Evolutionary conservation across 1,139 yeast species (phyloP), one percentile per base, ranked within the genome.

Genomic region (Taiozyma sp.): DNA sequence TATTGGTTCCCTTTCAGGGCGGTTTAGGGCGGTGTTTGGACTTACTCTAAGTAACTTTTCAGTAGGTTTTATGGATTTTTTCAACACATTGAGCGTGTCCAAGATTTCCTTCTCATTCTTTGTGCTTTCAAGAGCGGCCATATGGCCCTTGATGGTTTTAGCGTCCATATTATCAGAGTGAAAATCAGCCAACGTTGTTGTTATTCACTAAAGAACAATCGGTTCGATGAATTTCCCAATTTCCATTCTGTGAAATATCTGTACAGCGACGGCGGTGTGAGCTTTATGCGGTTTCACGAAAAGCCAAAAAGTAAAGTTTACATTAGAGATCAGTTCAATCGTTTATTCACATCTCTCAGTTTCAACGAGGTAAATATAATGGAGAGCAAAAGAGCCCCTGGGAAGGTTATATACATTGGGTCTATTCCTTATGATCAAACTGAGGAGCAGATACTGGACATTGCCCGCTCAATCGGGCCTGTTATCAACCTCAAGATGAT

Each of bases 391-490:
- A 37, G 24, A 37, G 41, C 14, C 5, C 41, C 41, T 19, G 41
- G 41, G 6, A 37, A 37, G 41, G 41, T 37, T 10, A 37, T 83
- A 5, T 80, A 80, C 59, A 75, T 83, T 30, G 87, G 88, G 2
- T 79, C 83, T 3, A 81, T 84, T 30, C 90, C 90, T 2, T 83
- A 77, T 60, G 89, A 84, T 60, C 83, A 85, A 62, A 87, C 97
- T 0, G 98, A 91, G 66, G 96, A 89, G 61, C 97, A 91, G 67
- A 86, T 91, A 26, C 69, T 82, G 47, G 90, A 85, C 55, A 82
- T 88, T 24, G 91, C 91, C 54, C 73, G 75, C 49, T 80, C 91
- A 0, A 90, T 88, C 2, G 98, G 98, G 0, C 97, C 98, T 0
- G 95, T 93, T 3, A 77, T 79, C 43, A 83, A 80, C 54, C 73